Conservation (phyloP, 176 grass and related monocot species). For the Miscanthus lutarioriparius region DNA sequence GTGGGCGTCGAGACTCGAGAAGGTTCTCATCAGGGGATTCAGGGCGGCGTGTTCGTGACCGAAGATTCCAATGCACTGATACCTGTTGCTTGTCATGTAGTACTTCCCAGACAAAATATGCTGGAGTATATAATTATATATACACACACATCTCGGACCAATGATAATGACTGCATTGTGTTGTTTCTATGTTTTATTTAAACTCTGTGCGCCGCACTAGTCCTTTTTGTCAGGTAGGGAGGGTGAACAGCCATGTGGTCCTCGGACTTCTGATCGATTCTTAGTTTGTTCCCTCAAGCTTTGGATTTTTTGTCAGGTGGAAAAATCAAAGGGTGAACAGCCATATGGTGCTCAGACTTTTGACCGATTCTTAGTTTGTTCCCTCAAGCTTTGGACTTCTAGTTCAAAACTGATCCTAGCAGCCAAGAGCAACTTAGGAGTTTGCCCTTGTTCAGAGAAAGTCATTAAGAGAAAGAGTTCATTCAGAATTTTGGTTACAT, state of each 20-base stretch:
- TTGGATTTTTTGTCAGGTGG: not conserved
- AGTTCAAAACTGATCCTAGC: not conserved
- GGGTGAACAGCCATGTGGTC: not conserved
- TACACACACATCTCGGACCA: not conserved
- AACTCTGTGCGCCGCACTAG: not conserved
- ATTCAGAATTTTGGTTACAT: too few species aligned
- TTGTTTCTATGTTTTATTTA: not conserved
- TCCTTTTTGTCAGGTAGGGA: not conserved
- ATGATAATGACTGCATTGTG: not conserved
- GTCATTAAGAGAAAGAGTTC: too few species aligned
- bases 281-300: not conserved
- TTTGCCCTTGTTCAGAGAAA: too few species aligned
- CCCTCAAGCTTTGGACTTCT: not conserved
- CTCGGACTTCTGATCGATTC: not conserved
- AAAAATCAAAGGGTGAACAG: not conserved
- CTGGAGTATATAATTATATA: not conserved
- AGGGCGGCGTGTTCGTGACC: not conserved
- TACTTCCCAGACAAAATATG: not conserved
- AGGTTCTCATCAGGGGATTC: not conserved
- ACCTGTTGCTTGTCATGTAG: not conserved
- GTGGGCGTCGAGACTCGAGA: not conserved
- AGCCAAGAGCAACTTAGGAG: not conserved
- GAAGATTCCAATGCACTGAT: constrained; percentile 4
- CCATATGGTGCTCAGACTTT: not conserved
- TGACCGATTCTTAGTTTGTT: too few species aligned